Percentiles rank a stretch among this genome's conserved stretches.
Conservation (phyloP, 2,329 filamentous ascomycete species). For the Botrytis porri region DNA sequence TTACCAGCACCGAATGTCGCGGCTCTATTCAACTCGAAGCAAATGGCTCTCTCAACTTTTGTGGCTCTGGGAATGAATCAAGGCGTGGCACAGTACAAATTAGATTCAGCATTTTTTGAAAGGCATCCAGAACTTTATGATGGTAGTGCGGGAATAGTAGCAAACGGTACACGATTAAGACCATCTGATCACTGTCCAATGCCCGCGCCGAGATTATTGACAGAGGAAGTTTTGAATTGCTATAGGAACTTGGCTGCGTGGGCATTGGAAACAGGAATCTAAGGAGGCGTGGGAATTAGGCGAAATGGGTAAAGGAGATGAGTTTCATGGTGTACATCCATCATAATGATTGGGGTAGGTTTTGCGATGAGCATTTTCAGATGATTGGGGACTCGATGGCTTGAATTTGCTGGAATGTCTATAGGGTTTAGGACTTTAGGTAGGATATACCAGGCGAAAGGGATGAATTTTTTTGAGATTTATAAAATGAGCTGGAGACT, state of each 20-base stretch:
- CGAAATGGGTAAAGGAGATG: not conserved
- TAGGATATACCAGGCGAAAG: not conserved
- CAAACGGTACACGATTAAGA: constrained; percentile 9
- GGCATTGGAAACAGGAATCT: not conserved
- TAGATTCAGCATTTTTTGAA: constrained; percentile 11
- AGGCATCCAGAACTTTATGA: constrained; percentile 18
- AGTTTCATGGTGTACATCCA: not conserved
- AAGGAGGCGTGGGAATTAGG: not conserved
- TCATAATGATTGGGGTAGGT: too few relatives aligned
- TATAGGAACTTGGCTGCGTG: not conserved
- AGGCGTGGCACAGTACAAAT: constrained; percentile 7
- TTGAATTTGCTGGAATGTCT: not conserved
- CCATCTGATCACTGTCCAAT: not conserved
- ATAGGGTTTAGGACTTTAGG: not conserved
- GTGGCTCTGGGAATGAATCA: constrained; percentile 2
- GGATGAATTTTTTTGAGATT: not conserved
- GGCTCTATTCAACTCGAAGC: constrained; percentile 5
- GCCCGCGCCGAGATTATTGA: not conserved
- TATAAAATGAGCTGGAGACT: not conserved
- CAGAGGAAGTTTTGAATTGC: not conserved
- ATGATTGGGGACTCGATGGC: not conserved
- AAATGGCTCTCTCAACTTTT: not conserved
- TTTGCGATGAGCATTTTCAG: not conserved
- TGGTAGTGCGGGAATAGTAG: not conserved
- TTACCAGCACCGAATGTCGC: constrained; percentile 9